A percentile compares a stretch with the other conserved stretches of the same genome.
Conservation (phyloP, 1,284 basidiomycete genomes). For the Moesziomyces globuligerus region DNA sequence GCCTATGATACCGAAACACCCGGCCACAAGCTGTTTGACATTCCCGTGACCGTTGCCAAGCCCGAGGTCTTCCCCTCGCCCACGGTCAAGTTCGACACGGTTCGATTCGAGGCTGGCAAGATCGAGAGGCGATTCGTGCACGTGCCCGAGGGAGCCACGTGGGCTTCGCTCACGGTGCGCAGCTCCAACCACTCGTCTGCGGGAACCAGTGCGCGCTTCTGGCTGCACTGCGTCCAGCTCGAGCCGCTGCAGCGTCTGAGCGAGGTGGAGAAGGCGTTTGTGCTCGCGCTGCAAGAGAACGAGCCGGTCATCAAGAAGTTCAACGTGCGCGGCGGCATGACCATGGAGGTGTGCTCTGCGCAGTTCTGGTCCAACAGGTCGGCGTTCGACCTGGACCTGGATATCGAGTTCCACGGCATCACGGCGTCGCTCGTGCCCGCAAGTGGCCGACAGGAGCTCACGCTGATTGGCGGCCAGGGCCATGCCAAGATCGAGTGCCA, state of each 20-base stretch:
- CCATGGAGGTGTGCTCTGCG: slow-evolving; percentile 66
- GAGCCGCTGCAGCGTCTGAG: slow-evolving; percentile 61
- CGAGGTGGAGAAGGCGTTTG: slow-evolving; percentile 62
- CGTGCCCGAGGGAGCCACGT: slow-evolving; percentile 67
- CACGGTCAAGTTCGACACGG: slow-evolving; percentile 49
- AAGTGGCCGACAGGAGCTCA: slow-evolving; percentile 58
- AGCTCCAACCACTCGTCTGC: slow-evolving; percentile 57
- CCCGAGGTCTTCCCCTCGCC: slow-evolving; percentile 54
- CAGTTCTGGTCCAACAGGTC: slow-evolving; percentile 66
- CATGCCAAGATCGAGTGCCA: slow-evolving; percentile 59
- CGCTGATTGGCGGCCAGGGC: slow-evolving; percentile 64
- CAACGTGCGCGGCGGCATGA: slow-evolving; percentile 63
- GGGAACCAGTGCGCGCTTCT: slow-evolving; percentile 64
- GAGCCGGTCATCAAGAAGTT: slow-evolving; percentile 66
- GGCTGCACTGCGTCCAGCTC: slow-evolving; percentile 67
- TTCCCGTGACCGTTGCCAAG: slow-evolving; percentile 67
- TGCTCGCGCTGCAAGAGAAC: slow-evolving; percentile 63
- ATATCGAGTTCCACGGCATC: slow-evolving; percentile 67
- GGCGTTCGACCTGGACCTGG: slow-evolving; percentile 64
- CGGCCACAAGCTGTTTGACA: slow-evolving; percentile 61
- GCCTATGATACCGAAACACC: slow-evolving; percentile 61
- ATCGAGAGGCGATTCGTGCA: slow-evolving; percentile 64
- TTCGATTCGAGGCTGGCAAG: slow-evolving; percentile 57
- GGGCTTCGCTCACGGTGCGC: slow-evolving; percentile 65
- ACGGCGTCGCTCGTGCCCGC: slow-evolving; percentile 44